Base-by-base conservation (phyloP, 345 rosid genomes). In the Eucalyptus albens region DNA sequence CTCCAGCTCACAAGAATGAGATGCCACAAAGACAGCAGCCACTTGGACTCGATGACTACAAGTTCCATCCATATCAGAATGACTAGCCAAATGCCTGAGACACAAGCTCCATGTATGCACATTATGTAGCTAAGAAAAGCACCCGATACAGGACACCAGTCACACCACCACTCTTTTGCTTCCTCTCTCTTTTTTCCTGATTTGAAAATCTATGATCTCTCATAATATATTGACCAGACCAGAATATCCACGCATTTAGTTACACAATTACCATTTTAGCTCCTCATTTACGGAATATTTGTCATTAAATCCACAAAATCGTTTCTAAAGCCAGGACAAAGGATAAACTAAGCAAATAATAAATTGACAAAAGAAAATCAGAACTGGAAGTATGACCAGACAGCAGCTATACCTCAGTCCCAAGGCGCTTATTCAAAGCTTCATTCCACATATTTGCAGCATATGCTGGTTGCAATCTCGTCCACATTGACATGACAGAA, bases 361-460 rank as follows among this genome's bases (percentile, higher is more conserved):
- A 33, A 77, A 77, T 19, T 37, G 13, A 37, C 22, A 37, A 37
- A 77, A 37, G 45, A 77, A 77, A 77, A 77, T 21, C 47, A 40
- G 27, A 77, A 88, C 67, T 56, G 26, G 55, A 69, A 85, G 42
- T 55, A 44, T 59, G 67, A 37, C 67, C 42, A 56, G 55, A 47
- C 47, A 89, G 77, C 49, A 55, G 14, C 47, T 47, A 80, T 94
- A 97, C 99, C 99, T 97, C 98, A 87, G 99, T 97, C 86, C 94
- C 99, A 26, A 97, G 94, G 87, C 99, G 96, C 92, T 97, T 97
- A 93, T 98, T 98, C 49, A 97, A 92, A 31, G 99, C 99, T 94
- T 98, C 99, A 93, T 98, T 97, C 99, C 99, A 98, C 99, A 98
- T 96, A 92, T 97, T 97, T 86, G 99, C 99, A 88, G 99, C 99